Base-by-base conservation (phyloP, 1,284 basidiomycete genomes). In the Coniferiporia weirii region DNA sequence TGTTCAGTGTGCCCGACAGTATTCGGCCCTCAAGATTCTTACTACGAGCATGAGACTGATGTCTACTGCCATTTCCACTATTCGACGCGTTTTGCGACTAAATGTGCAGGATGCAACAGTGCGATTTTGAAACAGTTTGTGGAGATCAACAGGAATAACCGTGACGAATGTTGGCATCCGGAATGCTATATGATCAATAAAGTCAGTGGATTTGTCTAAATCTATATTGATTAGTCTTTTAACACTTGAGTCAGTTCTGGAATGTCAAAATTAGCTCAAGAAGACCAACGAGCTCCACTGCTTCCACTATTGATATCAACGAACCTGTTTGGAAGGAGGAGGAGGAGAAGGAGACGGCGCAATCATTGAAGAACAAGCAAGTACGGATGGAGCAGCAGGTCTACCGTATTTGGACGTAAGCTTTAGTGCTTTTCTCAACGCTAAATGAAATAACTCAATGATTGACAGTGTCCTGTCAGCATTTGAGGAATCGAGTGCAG, bases 101-200 rank as follows among this genome's bases (percentile, higher is more conserved):
- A 98, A 72, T 99, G 96, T 72, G 94, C 94, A 0, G 97, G 96
- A 3, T 99, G 96, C 75, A 92, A 88, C 67, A 97, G 91, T 58
- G 97, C 97, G n/a, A 99, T 99, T 65, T 77, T 99, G 66, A 99
- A 99, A 76, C 96, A 99, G 72, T 99, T 98, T 69, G 96, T 99
- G 63, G 96, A 99, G 76, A 98, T 99, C 76, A 99, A 99, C 70
- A 84, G 96, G 64, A 99, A 98, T 75, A 93, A 93, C 80, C 83
- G 87, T 60, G 95, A 99, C 75, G 97, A 99, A 76, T 98, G 97
- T 71, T 99, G 97, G 96, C 96, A 99, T 81, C 96, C 96, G 53
- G 96, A 99, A 75, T 99, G 96, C 74, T 98, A 99, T 74, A 98
- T 99, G 95, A 98, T 99, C 68, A 96, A 98, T 76, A 98, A 97